These are phyloP conservation scores for Caloboletus firmus DNA, from an alignment of 1,284 basidiomycete species.

Conservation along the genomic window DNA sequence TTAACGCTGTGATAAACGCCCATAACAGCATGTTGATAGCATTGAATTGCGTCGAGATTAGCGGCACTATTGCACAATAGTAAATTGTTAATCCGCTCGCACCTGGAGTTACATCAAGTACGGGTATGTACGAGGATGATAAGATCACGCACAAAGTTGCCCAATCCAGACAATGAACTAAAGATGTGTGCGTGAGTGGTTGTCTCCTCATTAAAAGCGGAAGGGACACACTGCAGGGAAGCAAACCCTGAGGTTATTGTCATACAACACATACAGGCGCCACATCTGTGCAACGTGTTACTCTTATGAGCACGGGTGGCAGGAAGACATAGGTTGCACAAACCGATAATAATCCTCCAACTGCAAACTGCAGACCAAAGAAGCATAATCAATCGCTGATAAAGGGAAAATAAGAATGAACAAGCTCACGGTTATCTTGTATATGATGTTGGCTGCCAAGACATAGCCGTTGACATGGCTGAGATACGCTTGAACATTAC, in stretches of 20 bases:
- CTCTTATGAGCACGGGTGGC: background rate
- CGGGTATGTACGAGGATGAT: background rate
- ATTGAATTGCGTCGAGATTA: background rate
- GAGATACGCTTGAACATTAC: background rate
- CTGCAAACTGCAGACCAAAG: constrained; percentile 11
- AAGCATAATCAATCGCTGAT: background rate
- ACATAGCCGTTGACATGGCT: background rate
- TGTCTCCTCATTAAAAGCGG: no score
- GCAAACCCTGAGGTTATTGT: constrained; percentile 9
- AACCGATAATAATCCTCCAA: constrained; percentile 20
- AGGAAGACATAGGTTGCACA: background rate
- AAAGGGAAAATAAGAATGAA: background rate
- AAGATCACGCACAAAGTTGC: constrained; percentile 13
- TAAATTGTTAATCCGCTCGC: background rate
- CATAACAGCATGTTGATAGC: constrained; percentile 10
- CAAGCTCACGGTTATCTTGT: constrained; percentile 13
- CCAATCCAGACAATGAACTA: constrained; percentile 17
- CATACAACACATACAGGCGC: constrained; percentile 26
- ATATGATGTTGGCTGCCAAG: constrained; percentile 6
- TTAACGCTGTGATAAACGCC: constrained; percentile 13
- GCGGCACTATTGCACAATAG: background rate
- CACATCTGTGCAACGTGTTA: constrained; percentile 14
- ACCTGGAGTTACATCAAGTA: constrained; percentile 3
- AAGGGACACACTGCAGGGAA: constrained; percentile 18
- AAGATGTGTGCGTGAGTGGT: background rate